Base-by-base conservation (phyloP, 2,329 filamentous ascomycete genomes). In the Metarhizium album region DNA sequence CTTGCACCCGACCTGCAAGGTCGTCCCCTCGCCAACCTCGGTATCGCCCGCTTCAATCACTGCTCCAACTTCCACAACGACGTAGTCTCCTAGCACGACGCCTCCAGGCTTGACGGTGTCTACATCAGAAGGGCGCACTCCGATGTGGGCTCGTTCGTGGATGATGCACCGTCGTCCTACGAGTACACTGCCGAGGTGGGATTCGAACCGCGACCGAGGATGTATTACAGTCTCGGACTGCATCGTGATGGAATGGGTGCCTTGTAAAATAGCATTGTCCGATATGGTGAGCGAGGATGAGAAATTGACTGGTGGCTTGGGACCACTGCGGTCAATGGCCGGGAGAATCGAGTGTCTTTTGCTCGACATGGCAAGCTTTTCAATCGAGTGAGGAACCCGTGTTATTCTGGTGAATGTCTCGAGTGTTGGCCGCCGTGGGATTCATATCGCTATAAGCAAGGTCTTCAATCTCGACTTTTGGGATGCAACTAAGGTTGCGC, bases 121-220 rank as follows among this genome's bases (percentile, higher is more conserved):
- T 4, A 54, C 47, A 37, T 63, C 59, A 13, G 55, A 52, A 3
- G 68, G 65, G 14, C 57, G 58, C 35, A 72, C 74, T 16, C 81
- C 81, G 16, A 87, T 64, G 22, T 74, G 70, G 8, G 75, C 68
- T 52, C 80, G 72, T 69, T 97, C 93, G 58, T 86, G 82, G 42
- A 97, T 75, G 45, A 95, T 86, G 60, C 87, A 93, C 48, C 85
- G 82, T 52, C 87, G 82, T 24, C 90, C 90, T 53, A 95, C 79
- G 27, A 83, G 82, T 57, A 97, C 82, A 42, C 89, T 84, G 4
- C 89, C 89, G 48, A 84, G 76, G 52, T 82, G 82, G 8, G 91
- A 85, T 60, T 90, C 86, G 51, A 96, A 78, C 54, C 84, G 82
- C 16, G 84, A 80, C 46, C 90, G 87, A 1, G 93, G 90, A 61